Base-by-base conservation (phyloP, 768 basidiomycete species). In the Mycena galericulata region DNA sequence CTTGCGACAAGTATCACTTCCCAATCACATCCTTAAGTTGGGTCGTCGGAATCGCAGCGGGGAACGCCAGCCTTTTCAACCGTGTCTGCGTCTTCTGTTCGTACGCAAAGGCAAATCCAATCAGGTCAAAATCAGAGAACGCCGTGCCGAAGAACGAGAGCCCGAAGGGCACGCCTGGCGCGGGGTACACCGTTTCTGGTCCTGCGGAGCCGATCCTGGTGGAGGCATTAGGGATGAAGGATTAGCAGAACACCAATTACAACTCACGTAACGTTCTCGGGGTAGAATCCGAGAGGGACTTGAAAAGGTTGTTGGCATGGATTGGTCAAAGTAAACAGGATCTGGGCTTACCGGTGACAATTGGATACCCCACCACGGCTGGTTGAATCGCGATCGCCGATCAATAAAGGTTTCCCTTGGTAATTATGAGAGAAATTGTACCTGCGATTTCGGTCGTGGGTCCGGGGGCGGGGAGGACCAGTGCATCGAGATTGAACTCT, bases 301-400 rank as follows among this genome's bases (percentile, higher is more conserved):
- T 32, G 76, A 46, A 27, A 36, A 38, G 14, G 29, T 20, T 46
- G 27, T 55, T 18, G 29, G 57, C 14, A 4, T 18, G n/a, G 6
- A n/a, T 22, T 22, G 5, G 6, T 22, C 8, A 46, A 59, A 47
- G 30, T 50, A 45, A 20, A 32, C 27, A 20, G 30, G 4, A 30
- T 15, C 11, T 29, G 41, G 3, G 68, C 79, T 70, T 49, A 87
- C 89, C 89, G 27, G 90, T 90, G 40, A 90, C 80, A 58, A 90
- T 87, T 2, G 90, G 90, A 69, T 90, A 90, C 6, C 89, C 90
- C 9, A 87, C 87, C 62, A 90, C 84, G 3, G 89, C 90, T 77
- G 77, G 72, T 65, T 12, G 45, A 6, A 24, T 4, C 6, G 64
- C 45, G 34, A 27, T 40, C 60, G 8, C n/a, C n/a, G n/a, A 46